These are phyloP conservation scores for Colletotrichum spinosum DNA, from an alignment of 2,329 filamentous ascomycete genomes.

Conservation along the genomic window DNA sequence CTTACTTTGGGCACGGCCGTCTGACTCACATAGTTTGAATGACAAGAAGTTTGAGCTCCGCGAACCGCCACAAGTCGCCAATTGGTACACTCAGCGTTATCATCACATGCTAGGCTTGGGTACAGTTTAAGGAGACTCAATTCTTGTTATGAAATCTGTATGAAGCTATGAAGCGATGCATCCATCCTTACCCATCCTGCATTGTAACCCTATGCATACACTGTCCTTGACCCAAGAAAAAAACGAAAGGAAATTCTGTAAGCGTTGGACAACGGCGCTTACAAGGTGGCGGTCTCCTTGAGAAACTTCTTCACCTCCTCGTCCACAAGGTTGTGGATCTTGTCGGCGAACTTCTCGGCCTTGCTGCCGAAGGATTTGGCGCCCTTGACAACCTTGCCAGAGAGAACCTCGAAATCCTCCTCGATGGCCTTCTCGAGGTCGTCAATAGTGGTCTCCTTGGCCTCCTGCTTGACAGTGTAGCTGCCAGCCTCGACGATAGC, in stretches of 20 bases:
- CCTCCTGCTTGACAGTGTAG: conserved; percentile 70
- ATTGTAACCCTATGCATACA: conserved; percentile 37
- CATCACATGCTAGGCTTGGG: neutral
- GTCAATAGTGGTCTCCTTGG: conserved; percentile 60
- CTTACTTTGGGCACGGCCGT: neutral
- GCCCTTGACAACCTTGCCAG: conserved; percentile 67
- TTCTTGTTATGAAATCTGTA: conserved; percentile 34
- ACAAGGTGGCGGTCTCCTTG: conserved; percentile 58
- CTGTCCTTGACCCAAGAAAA: conserved; percentile 40
- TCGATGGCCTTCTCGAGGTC: conserved; percentile 71
- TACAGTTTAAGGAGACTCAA: conserved; percentile 18
- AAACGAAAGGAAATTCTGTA: conserved; percentile 37
- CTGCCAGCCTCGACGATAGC: conserved; percentile 81
- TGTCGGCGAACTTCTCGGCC: conserved; percentile 71
- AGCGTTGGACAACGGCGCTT: conserved; percentile 38
- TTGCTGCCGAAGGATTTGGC: conserved; percentile 65
- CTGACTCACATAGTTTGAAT: conserved; percentile 5
- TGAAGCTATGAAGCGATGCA: conserved; percentile 36
- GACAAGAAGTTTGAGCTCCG: neutral
- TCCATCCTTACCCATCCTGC: conserved; percentile 34
- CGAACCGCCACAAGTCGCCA: neutral
- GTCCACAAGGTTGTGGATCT: conserved; percentile 72
- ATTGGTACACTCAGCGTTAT: too few relatives aligned
- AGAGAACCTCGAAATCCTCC: conserved; percentile 70
- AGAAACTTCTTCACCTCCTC: conserved; percentile 71